Evolutionary conservation across 176 grass and related monocot genomes (phyloP), one percentile per base, ranked within the genome.

Genomic region (Oryza brachyantha): DNA sequence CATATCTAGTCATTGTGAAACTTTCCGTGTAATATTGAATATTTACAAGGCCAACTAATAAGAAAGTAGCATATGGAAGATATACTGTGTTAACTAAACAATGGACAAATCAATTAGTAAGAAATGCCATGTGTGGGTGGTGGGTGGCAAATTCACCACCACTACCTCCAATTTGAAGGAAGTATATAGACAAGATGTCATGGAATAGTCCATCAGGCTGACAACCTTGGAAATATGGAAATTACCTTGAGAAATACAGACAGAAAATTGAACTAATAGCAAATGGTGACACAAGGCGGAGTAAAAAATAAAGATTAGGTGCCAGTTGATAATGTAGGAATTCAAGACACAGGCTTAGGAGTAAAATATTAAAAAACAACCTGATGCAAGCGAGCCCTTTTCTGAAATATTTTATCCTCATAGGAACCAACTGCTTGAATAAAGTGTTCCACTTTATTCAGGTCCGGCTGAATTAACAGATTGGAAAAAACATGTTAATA

Each of bases 371-470:
- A 6, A 8, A 52, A 73, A 76, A 69, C 66, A 52, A 99, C 96
- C 90, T 99, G 88, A 84, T 99, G 92, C 62, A 93, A 66, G 13
- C 86, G 90, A 75, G 88, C 83, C 78, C 96, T 99, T 90, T 99
- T 99, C 86, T 93, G 90, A 86, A 99, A 99, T 86, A 99, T 95
- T 70, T 64, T 90, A 83, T 95, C 96, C 83, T 99, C 96, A 39
- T 87, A 95, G 11, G 88, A 85, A 54, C 96, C 96, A 46, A 95
- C 84, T 82, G 92, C 92, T 81, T 99, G 96, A 91, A 99, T 99
- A 73, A 99, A 99, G 84, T 99, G 90, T 67, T 99, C 96, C 13
- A 99, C 96, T 79, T 72, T 95, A 46, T 75, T 67, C 60, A 99
- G 70, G 87, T 99, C 81, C n/a, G 90, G 92, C 96, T 99, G 74